Evolutionary conservation across 2,329 filamentous ascomycete genomes (phyloP).

Genomic region (Corniculantispora saksenae): DNA sequence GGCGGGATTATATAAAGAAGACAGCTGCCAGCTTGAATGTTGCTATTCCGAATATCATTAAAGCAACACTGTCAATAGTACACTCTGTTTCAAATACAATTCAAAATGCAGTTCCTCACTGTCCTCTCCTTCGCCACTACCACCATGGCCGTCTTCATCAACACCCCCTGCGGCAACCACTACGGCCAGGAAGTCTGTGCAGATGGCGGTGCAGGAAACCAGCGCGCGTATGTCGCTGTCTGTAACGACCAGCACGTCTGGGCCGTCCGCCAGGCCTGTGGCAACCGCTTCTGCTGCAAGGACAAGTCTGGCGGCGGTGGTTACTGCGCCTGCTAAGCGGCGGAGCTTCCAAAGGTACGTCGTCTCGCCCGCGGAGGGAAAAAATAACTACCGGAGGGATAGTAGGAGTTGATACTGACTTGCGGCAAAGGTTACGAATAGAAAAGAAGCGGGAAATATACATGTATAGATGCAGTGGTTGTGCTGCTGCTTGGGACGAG

Average conservation of each 20-base stretch:
- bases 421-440: too few species aligned
- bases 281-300: constrained; percentile 15
- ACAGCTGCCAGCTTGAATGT: too few species aligned
- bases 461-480: too few species aligned
- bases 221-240: constrained; percentile 7
- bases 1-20: too few species aligned
- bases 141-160: background rate
- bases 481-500: too few species aligned
- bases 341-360: background rate
- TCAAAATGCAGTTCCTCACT: constrained; percentile 10
- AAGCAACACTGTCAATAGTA: too few species aligned
- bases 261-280: constrained; percentile 13
- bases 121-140: background rate
- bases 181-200: constrained; percentile 12
- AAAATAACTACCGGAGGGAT: too few species aligned
- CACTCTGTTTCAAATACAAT: background rate
- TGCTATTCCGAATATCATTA: too few species aligned
- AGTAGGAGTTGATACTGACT: too few species aligned
- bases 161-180: constrained; percentile 10
- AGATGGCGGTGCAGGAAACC: constrained; percentile 12
- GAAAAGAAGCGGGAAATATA: too few species aligned
- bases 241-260: constrained; percentile 16
- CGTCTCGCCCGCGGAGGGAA: too few species aligned
- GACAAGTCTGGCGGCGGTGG: constrained; percentile 1
- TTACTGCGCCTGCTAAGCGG: constrained; percentile 9